Percentiles rank a stretch among this genome's conserved stretches.
Evolutionary conservation across 495 filamentous ascomycete species (phyloP).

Genomic region (Neurospora tetraspora): DNA sequence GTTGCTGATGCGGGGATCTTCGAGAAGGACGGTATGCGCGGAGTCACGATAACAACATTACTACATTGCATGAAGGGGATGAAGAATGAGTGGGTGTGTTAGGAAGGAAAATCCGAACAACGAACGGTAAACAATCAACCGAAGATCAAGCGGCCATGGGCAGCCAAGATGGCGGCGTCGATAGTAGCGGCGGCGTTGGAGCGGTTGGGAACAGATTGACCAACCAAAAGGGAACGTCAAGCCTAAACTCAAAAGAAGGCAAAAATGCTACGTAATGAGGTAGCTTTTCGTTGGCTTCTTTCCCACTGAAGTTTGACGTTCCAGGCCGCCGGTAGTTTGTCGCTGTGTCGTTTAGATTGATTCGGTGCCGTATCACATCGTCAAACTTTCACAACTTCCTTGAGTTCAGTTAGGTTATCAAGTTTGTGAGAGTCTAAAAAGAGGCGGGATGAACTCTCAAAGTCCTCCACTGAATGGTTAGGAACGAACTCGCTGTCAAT

Average conservation of each 20-base stretch:
- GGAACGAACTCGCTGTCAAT: no score
- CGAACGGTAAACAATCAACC: neutral
- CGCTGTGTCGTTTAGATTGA: no score
- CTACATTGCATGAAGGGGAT: neutral
- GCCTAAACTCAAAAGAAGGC: neutral
- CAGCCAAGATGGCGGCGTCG: neutral
- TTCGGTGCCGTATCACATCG: no score
- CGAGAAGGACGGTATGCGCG: neutral
- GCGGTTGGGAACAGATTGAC: neutral
- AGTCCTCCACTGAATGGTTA: no score
- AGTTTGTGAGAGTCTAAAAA: no score
- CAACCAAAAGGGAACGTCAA: neutral
- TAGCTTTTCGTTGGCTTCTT: neutral
- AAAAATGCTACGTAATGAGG: neutral
- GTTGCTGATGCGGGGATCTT: neutral
- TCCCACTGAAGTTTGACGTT: neutral
- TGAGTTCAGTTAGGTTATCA: no score
- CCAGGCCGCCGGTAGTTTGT: neutral
- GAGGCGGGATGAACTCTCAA: no score
- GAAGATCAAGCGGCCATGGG: neutral
- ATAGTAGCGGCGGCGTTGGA: neutral
- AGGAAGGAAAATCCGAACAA: neutral
- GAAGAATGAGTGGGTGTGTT: no score
- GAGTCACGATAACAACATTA: neutral
- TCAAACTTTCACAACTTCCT: no score